phyloP scores from a whole-genome alignment of 768 basidiomycete species.

The Xerocomellus intermedius region DNA sequence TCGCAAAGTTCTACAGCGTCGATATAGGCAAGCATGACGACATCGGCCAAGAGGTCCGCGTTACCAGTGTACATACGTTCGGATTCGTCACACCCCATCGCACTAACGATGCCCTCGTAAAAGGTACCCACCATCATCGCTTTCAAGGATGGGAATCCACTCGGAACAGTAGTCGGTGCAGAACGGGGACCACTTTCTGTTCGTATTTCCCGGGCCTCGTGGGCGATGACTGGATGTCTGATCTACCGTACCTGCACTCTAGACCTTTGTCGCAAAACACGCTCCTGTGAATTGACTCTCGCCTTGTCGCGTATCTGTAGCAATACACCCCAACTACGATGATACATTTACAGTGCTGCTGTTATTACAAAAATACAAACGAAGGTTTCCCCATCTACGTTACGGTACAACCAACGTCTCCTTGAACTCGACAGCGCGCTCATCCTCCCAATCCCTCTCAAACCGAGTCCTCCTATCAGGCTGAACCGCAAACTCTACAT shows the following conservation, averaged over 20 bases:
- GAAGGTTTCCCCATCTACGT: slow-evolving; percentile 39
- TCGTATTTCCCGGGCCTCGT: neutral
- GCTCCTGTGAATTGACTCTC: neutral
- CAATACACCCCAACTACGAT: neutral
- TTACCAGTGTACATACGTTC: neutral
- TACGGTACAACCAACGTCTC: slow-evolving; percentile 65
- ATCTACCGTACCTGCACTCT: neutral
- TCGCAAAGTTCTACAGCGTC: slow-evolving; percentile 4
- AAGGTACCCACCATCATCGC: slow-evolving; percentile 3
- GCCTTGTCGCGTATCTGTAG: neutral
- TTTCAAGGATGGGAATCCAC: neutral
- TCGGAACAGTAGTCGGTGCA: neutral
- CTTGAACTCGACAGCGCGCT: slow-evolving; percentile 44
- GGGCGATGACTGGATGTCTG: neutral
- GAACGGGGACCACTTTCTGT: neutral
- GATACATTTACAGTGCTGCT: neutral
- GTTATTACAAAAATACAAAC: neutral
- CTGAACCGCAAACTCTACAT: slow-evolving; percentile 53
- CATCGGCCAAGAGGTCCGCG: slow-evolving; percentile 4
- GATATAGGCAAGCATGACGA: slow-evolving; percentile 37
- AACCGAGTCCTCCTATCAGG: slow-evolving; percentile 63
- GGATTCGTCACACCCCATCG: neutral
- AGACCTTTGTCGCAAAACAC: slow-evolving; percentile 1
- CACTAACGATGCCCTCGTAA: neutral
- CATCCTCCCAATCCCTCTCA: slow-evolving; percentile 35